Conservation (phyloP, 352 stramenopile species). For the Globisporangium radiosum region DNA sequence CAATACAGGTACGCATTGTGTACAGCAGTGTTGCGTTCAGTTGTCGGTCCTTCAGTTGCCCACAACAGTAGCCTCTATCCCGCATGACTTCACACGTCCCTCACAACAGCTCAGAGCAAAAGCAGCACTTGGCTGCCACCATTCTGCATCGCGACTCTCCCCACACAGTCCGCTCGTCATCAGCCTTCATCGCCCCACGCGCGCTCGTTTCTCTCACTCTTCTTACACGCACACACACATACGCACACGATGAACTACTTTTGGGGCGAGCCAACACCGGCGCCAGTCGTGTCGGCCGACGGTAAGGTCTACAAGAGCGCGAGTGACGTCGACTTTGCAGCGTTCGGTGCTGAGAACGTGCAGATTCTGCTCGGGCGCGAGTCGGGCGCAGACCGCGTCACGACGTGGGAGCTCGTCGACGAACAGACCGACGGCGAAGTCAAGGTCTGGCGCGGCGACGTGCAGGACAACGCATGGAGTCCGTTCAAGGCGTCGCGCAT, state of each 20-base stretch:
- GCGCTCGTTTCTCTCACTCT: neutral
- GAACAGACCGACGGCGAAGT: constrained; percentile 35
- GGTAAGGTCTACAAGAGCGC: constrained; percentile 32
- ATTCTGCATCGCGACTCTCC: no score
- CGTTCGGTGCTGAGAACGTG: constrained; percentile 60
- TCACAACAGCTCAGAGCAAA: no score
- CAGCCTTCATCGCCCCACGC: no score
- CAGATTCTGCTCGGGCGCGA: constrained; percentile 55
- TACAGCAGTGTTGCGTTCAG: no score
- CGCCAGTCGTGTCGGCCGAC: constrained; percentile 7
- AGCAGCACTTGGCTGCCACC: no score
- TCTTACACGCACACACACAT: neutral
- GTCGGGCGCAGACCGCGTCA: constrained; percentile 57
- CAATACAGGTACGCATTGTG: no score
- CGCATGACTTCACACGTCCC: no score
- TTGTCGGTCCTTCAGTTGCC: no score
- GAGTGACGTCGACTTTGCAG: constrained; percentile 55
- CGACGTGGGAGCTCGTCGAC: constrained; percentile 65
- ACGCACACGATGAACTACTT: constrained; percentile 18
- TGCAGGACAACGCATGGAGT: constrained; percentile 60
- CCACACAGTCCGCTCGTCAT: no score
- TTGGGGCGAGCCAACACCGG: constrained; percentile 8
- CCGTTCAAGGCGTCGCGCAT: constrained; percentile 53
- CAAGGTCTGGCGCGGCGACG: constrained; percentile 57
- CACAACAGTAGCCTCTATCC: no score